Conservation (phyloP, 306 rosid genomes). For the Coriaria nepalensis region DNA sequence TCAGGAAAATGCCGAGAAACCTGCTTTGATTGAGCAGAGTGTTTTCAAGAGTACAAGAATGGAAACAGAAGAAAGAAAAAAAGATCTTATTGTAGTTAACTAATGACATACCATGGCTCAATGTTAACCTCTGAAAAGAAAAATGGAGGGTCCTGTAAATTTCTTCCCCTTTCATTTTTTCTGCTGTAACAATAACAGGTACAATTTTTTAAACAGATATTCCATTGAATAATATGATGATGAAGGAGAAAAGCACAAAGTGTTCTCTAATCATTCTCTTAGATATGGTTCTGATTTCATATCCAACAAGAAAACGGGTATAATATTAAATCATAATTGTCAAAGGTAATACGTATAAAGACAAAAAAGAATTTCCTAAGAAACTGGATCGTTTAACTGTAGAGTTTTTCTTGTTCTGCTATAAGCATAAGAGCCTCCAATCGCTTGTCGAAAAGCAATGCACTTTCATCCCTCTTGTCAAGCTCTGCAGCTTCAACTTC, state of each 20-base stretch:
- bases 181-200: no score
- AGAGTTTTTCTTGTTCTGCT: slow-evolving; percentile 60
- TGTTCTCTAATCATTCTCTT: no score
- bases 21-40: not conserved
- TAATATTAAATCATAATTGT: no score
- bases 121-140: not conserved
- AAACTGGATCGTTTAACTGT: no score
- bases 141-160: slow-evolving; percentile 11
- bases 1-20: not conserved
- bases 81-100: not conserved
- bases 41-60: not conserved
- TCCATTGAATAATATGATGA: no score
- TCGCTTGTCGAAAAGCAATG: slow-evolving; percentile 74
- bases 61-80: not conserved
- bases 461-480: slow-evolving; percentile 90
- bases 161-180: not conserved
- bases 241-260: no score
- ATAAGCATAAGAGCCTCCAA: slow-evolving; percentile 79
- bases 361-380: no score
- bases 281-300: no score
- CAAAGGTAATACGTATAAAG: no score
- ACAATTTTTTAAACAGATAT: no score
- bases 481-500: slow-evolving; percentile 96
- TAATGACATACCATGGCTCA: no score
- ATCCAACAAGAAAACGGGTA: no score